Percentiles rank a stretch among this genome's conserved stretches.
phyloP scores from a whole-genome alignment of 2,329 filamentous ascomycete species.

The Claviceps purpurea region DNA sequence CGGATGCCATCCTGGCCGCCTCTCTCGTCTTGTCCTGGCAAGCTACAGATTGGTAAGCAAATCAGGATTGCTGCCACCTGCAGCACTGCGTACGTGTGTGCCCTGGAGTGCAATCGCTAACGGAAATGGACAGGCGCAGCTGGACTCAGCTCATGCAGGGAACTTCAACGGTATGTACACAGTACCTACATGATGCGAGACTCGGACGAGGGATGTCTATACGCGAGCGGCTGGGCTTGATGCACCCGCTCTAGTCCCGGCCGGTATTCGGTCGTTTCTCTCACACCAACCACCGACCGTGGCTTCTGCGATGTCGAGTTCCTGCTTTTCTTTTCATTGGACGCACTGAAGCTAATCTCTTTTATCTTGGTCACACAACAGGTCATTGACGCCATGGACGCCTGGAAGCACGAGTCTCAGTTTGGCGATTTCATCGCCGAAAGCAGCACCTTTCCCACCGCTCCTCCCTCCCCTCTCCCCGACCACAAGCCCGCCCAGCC shows the following conservation, averaged over 20 bases:
- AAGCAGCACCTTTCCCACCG: constrained; percentile 59
- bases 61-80: not conserved
- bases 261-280: too few relatives aligned
- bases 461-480: constrained; percentile 47
- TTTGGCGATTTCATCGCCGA: constrained; percentile 73
- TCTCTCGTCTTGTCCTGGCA: constrained; percentile 93
- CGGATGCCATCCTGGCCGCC: constrained; percentile 81
- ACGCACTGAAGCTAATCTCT: constrained; percentile 1
- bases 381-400: constrained; percentile 84
- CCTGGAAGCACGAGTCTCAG: constrained; percentile 80
- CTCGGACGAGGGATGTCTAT: not conserved
- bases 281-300: not conserved
- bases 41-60: constrained; percentile 76
- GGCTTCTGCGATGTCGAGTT: not conserved
- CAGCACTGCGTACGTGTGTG: not conserved
- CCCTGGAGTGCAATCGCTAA: constrained; percentile 9
- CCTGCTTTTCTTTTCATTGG: not conserved
- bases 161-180: constrained; percentile 72
- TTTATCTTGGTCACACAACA: constrained; percentile 20
- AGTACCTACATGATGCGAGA: not conserved
- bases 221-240: not conserved
- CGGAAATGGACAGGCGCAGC: constrained; percentile 51
- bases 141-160: constrained; percentile 92
- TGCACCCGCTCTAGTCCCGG: too few relatives aligned
- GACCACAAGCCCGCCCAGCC: constrained; percentile 49